A percentile compares a stretch with the other conserved stretches of the same genome.
Evolutionary conservation across 2,329 filamentous ascomycete species (phyloP).

Genomic region (Trichoderma semiorbis): DNA sequence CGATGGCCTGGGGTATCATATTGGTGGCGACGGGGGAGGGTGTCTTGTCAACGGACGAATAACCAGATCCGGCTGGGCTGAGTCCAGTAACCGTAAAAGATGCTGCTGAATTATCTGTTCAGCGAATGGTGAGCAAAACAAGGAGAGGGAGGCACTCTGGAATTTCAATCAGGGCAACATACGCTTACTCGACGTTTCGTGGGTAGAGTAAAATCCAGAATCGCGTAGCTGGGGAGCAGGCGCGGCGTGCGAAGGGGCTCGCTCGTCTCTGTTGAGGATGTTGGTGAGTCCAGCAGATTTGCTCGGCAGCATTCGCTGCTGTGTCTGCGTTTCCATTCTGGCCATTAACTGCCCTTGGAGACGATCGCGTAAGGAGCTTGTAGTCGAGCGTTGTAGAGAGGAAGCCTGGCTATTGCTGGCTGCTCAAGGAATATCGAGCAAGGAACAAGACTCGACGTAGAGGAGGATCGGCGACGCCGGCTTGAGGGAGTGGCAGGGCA

Average conservation of each 20-base stretch:
- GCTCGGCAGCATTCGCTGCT: slow-evolving; percentile 22
- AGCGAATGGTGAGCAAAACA: slow-evolving; percentile 11
- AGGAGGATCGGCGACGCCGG: slow-evolving; percentile 5
- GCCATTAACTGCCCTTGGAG: not conserved
- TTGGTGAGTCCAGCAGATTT: slow-evolving; percentile 39
- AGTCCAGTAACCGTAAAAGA: slow-evolving; percentile 38
- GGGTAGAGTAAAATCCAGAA: slow-evolving; percentile 44
- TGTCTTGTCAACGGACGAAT: slow-evolving; percentile 56
- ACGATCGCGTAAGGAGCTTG: not conserved
- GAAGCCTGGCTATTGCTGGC: not conserved
- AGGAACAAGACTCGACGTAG: not conserved
- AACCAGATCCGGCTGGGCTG: slow-evolving; percentile 44
- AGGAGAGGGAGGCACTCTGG: not conserved
- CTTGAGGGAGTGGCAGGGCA: not conserved
- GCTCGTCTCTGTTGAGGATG: slow-evolving; percentile 38
- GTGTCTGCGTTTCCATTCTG: slow-evolving; percentile 23
- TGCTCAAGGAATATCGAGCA: not conserved
- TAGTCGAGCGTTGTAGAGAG: not conserved
- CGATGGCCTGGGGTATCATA: slow-evolving; percentile 49
- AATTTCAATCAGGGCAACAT: slow-evolving; percentile 22
- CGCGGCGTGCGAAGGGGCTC: slow-evolving; percentile 26
- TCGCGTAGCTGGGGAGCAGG: slow-evolving; percentile 37
- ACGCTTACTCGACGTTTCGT: slow-evolving; percentile 44
- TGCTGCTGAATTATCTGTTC: slow-evolving; percentile 38
- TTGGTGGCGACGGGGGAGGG: slow-evolving; percentile 56